A percentile compares a stretch with the other conserved stretches of the same genome.
Evolutionary conservation across 2,329 filamentous ascomycete genomes (phyloP).

Genomic region (Cladosporium sp.): DNA sequence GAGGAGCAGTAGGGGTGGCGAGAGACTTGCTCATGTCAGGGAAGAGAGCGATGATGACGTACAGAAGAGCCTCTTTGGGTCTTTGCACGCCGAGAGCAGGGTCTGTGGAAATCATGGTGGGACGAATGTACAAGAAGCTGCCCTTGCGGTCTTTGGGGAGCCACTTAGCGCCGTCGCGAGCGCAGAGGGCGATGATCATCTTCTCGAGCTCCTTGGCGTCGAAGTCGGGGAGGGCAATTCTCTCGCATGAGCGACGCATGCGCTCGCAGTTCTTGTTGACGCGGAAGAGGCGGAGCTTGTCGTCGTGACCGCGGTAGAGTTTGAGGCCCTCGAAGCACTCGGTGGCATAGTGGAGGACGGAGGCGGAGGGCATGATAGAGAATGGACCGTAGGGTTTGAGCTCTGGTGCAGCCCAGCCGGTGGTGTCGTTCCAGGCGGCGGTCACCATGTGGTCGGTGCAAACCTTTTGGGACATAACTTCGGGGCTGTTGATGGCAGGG

Average conservation of each 20-base stretch:
- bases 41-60: constrained; percentile 61
- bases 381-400: constrained; percentile 73
- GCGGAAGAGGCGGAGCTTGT: constrained; percentile 69
- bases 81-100: constrained; percentile 74
- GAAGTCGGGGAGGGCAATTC: constrained; percentile 71
- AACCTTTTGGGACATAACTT: constrained; percentile 36
- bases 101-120: constrained; percentile 75
- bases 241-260: constrained; percentile 50
- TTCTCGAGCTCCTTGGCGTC: constrained; percentile 65
- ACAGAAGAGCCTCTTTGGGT: constrained; percentile 81
- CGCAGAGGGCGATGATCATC: constrained; percentile 66
- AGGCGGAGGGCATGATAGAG: constrained; percentile 72
- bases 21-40: constrained; percentile 38
- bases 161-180: constrained; percentile 72
- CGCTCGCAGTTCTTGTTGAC: constrained; percentile 67
- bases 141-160: constrained; percentile 64
- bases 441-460: constrained; percentile 86
- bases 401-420: constrained; percentile 68
- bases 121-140: constrained; percentile 67
- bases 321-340: constrained; percentile 88
- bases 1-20: constrained; percentile 25
- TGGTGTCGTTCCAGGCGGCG: constrained; percentile 58
- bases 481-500: constrained; percentile 36
- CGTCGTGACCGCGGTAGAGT: constrained; percentile 63
- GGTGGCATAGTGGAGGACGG: constrained; percentile 78